Percentiles rank a stretch among this genome's conserved stretches.
Conservation (phyloP, 352 stramenopile species). For the Phytophthora idaei region DNA sequence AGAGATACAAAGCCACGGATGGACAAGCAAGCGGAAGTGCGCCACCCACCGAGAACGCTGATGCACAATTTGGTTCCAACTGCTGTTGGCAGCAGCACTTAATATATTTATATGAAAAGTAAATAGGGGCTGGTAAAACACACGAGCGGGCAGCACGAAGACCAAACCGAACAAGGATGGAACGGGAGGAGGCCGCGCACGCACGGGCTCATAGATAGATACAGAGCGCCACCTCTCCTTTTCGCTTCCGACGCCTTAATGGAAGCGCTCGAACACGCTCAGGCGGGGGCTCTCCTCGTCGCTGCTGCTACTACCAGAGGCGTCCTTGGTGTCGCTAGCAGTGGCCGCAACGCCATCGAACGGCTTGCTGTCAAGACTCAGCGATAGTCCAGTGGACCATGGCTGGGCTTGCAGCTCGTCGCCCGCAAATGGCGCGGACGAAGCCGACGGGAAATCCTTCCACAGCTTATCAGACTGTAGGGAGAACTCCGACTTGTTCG, state of each 20-base stretch:
- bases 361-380: constrained; percentile 63
- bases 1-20: too few species aligned
- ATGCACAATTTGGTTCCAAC: constrained; percentile 19
- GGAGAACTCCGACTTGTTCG: constrained; percentile 60
- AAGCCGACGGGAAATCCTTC: constrained; percentile 73
- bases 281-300: constrained; percentile 78
- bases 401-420: constrained; percentile 55
- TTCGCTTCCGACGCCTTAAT: constrained; percentile 58
- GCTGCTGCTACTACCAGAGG: constrained; percentile 45
- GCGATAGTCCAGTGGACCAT: constrained; percentile 64
- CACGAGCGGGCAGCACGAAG: constrained; percentile 37
- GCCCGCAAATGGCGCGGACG: constrained; percentile 25
- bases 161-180: constrained; percentile 38
- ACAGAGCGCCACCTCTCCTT: constrained; percentile 56
- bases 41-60: too few species aligned
- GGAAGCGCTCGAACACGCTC: constrained; percentile 86
- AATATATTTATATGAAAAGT: constrained; percentile 87
- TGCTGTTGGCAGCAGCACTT: constrained; percentile 34
- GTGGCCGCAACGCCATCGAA: constrained; percentile 37
- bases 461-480: constrained; percentile 73
- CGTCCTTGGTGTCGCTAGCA: constrained; percentile 30
- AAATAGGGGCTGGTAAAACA: constrained; percentile 75
- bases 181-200: constrained; percentile 30
- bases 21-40: neutral
- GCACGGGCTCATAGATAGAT: constrained; percentile 54